Base-by-base conservation (phyloP, 2,329 filamentous ascomycete species). In the Claviceps africana region DNA sequence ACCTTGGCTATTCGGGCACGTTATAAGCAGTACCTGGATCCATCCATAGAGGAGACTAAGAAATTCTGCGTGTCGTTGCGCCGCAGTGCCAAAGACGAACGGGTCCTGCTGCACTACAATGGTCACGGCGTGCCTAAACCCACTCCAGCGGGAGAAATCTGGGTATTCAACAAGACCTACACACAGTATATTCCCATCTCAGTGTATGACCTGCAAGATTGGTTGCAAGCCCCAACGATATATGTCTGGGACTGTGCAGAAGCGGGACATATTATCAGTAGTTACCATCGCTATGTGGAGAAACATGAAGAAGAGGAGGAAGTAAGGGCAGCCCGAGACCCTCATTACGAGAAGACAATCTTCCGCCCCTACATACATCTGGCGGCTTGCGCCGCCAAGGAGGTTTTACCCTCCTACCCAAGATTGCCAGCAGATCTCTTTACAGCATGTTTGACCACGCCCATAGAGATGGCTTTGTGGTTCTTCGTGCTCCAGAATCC, bases 161-260 rank as follows among this genome's bases (percentile, higher is more conserved):
- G 93, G 93, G 94, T 97, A 5, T 98, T 98, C 68, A 98, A 98
- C 69, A 91, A 93, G 60, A 97, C 88, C 59, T 98, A 96, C 65
- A 98, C 93, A 0, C 93, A 98, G 68, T 98, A 98, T 65, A 98
- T 98, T 43, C 93, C 93, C 0, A 87, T 98, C 44, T 95, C 91
- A 1, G 73, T 98, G 9, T 96, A 95, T 62, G 93, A 98, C 64
- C 72, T 98, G 45, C 91, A 97, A 67, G 85, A 87, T 54, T 98
- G 93, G 93, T 80, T 98, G 8, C 89, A 91, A 56, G 91, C 90
- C 0, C 93, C 93, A 0, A 95, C 90, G 55, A 83, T 98, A 44
- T 98, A 94, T 63, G 93, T 98, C 35, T 98, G 94, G 78, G 93
- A 98, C 68, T 96, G 93, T 63, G 96, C 91, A 17, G 89, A 95